These are phyloP conservation scores for Populus ilicifolia DNA, from an alignment of 345 rosid species.

Conservation along the genomic window DNA sequence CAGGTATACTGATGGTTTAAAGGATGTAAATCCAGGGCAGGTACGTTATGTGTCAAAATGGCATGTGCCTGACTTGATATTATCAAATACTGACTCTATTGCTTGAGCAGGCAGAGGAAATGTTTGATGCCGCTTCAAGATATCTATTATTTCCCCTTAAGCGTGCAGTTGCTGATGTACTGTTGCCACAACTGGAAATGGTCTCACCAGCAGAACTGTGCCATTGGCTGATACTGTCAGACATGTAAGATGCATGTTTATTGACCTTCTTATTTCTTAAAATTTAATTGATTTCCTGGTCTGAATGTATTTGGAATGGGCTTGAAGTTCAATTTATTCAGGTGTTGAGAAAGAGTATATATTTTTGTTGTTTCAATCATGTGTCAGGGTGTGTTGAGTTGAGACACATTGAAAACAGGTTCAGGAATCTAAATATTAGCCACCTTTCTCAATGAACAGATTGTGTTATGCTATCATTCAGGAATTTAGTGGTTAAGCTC, in stretches of 20 bases:
- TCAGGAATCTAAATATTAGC: neutral
- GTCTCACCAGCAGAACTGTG: slow-evolving; percentile 84
- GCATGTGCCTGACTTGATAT: slow-evolving; percentile 1
- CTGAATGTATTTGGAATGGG: neutral
- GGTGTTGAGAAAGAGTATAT: neutral
- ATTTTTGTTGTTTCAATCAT: neutral
- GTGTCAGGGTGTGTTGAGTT: too few relatives aligned
- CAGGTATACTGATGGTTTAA: slow-evolving; percentile 96
- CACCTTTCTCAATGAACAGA: too few relatives aligned
- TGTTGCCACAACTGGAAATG: slow-evolving; percentile 74
- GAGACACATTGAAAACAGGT: too few relatives aligned
- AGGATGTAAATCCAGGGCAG: slow-evolving; percentile 76
- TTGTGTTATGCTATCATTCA: neutral
- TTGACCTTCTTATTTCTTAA: slow-evolving; percentile 10
- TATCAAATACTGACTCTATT: slow-evolving; percentile 5
- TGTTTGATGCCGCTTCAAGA: slow-evolving; percentile 96
- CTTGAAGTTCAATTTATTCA: neutral
- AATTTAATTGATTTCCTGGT: neutral
- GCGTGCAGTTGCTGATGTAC: slow-evolving; percentile 91
- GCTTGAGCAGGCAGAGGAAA: slow-evolving; percentile 74
- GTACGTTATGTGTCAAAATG: slow-evolving; percentile 31
- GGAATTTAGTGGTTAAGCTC: neutral
- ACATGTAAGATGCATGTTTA: slow-evolving; percentile 53
- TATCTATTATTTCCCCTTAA: slow-evolving; percentile 88
- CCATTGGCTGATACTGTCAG: slow-evolving; percentile 82